Conservation (phyloP, 192 early-diverging fungal genomes). For the Cladochytrium replicatum region DNA sequence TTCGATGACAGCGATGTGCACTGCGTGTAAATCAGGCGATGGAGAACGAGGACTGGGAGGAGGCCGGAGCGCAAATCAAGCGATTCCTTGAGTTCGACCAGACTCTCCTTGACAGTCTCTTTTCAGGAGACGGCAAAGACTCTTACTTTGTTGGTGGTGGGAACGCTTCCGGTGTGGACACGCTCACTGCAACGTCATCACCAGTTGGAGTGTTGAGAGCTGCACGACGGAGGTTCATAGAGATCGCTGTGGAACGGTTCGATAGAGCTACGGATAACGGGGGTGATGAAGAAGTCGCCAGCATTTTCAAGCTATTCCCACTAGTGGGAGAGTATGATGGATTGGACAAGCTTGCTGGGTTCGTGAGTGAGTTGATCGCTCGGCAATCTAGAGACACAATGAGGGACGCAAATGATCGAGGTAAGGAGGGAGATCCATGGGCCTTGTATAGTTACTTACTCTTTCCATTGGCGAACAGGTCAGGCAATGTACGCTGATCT, state of each 20-base stretch:
- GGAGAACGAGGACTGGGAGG: slow-evolving; percentile 49
- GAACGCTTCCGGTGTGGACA: no score
- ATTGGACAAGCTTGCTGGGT: slow-evolving; percentile 76
- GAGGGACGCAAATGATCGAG: slow-evolving; percentile 21
- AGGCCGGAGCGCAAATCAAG: slow-evolving; percentile 54
- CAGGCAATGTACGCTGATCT: slow-evolving; percentile 65
- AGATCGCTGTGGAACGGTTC: slow-evolving; percentile 68
- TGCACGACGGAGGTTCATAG: slow-evolving; percentile 53
- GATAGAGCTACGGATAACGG: slow-evolving; percentile 58
- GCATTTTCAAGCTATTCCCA: slow-evolving; percentile 88
- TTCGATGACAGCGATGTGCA: slow-evolving; percentile 44
- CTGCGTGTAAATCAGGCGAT: slow-evolving; percentile 55
- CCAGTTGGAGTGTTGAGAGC: slow-evolving; percentile 46
- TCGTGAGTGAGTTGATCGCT: slow-evolving; percentile 69
- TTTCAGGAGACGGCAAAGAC: no score
- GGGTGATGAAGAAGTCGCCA: slow-evolving; percentile 67
- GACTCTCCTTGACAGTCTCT: slow-evolving; percentile 46
- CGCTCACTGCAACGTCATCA: slow-evolving; percentile 12
- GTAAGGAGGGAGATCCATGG: no score
- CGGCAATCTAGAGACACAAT: slow-evolving; percentile 64
- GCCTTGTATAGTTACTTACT: no score
- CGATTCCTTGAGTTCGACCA: slow-evolving; percentile 50
- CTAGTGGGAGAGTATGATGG: slow-evolving; percentile 75
- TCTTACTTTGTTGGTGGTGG: no score
- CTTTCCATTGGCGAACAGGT: slow-evolving; percentile 18